phyloP scores from a whole-genome alignment of 495 filamentous ascomycete species.

The Xylaria castorea region DNA sequence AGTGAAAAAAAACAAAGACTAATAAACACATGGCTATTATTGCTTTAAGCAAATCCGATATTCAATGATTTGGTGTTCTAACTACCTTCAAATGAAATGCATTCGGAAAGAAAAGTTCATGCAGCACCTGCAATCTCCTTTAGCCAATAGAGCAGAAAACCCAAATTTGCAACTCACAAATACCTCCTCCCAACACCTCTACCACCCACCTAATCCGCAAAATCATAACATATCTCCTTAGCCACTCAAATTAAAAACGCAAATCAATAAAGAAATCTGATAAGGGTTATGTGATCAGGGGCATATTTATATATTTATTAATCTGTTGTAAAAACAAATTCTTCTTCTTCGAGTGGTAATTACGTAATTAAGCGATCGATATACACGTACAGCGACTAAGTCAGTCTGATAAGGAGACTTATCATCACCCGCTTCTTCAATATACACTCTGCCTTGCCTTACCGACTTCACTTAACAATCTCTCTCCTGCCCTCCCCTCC shows the following conservation, averaged over 20 bases:
- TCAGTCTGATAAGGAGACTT: neutral
- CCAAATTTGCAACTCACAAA: too few relatives aligned
- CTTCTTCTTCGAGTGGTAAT: neutral
- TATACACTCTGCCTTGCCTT: neutral
- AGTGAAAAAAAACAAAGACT: too few relatives aligned
- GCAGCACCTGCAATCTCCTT: neutral
- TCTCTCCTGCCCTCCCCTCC: neutral
- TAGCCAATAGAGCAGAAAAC: too few relatives aligned
- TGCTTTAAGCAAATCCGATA: too few relatives aligned
- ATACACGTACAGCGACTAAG: neutral
- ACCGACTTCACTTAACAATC: neutral
- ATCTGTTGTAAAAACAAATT: neutral
- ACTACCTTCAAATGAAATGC: neutral
- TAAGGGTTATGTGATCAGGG: neutral
- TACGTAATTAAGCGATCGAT: neutral
- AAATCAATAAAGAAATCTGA: neutral
- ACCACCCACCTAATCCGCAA: too few relatives aligned
- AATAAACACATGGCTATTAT: too few relatives aligned
- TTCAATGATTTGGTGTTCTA: too few relatives aligned
- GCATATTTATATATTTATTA: neutral
- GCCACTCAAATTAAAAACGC: neutral
- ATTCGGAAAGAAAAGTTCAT: neutral
- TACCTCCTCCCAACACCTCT: neutral
- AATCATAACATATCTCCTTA: neutral
- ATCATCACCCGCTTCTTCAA: neutral